These are phyloP conservation scores for Aquanectria penicillioides DNA, from an alignment of 2,329 filamentous ascomycete genomes.

Conservation along the genomic window DNA sequence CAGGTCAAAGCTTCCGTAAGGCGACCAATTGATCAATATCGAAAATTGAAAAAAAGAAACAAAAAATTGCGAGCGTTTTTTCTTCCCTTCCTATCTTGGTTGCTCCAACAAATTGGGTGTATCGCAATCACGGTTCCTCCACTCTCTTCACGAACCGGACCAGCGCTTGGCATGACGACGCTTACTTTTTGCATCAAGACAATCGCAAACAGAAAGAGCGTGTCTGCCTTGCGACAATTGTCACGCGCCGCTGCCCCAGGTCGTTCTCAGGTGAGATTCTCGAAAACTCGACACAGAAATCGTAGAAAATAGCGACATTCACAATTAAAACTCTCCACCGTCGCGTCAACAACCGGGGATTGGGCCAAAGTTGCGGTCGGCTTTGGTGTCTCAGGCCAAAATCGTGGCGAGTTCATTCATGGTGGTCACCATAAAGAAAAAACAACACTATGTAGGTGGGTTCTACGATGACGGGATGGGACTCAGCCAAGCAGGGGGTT, in stretches of 20 bases:
- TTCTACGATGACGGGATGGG: not conserved
- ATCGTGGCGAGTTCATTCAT: not conserved
- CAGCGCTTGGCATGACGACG: not conserved
- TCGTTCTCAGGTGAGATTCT: not conserved
- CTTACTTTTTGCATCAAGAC: not conserved
- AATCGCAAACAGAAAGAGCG: not conserved
- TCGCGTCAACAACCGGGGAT: not conserved
- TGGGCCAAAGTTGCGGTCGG: not conserved
- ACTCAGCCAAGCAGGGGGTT: not conserved
- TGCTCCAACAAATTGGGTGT: too few species aligned
- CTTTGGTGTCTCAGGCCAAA: not conserved
- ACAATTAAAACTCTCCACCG: not conserved
- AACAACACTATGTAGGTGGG: not conserved
- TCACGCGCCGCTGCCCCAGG: not conserved
- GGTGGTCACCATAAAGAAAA: not conserved
- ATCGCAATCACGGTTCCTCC: too few species aligned
- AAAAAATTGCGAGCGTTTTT: too few species aligned
- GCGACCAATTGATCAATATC: too few species aligned
- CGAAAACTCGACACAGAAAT: not conserved
- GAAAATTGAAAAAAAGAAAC: too few species aligned
- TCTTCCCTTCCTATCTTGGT: too few species aligned
- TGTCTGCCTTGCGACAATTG: not conserved
- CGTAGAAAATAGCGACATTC: too few species aligned
- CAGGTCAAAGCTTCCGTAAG: not conserved
- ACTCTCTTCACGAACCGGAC: too few species aligned